Conservation (phyloP, 257 asterid species). For the Fraxinus excelsior region DNA sequence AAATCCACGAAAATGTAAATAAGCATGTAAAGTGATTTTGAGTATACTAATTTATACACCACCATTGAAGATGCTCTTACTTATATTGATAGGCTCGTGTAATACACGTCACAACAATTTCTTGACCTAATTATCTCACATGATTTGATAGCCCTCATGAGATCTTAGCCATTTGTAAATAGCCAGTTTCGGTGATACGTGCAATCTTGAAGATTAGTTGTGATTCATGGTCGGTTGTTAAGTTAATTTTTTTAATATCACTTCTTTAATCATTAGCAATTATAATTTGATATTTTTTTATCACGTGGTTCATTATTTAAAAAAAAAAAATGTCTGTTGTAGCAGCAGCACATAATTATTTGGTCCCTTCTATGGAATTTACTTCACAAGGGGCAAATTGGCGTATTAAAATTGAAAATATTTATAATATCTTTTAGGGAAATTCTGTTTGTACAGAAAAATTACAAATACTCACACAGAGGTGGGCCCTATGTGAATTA, state of each 20-base stretch:
- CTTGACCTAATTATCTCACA: background rate
- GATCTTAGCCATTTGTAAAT: slow-evolving; percentile 27
- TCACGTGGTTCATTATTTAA: background rate
- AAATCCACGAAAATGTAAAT: too few relatives aligned
- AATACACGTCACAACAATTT: too few relatives aligned
- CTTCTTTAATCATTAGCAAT: background rate
- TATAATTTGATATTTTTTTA: background rate
- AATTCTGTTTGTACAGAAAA: too few relatives aligned
- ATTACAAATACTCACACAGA: too few relatives aligned
- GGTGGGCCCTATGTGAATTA: too few relatives aligned
- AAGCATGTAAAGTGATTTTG: too few relatives aligned
- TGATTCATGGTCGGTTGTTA: slow-evolving; percentile 34
- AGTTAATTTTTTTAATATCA: slow-evolving; percentile 4
- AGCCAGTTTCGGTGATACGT: slow-evolving; percentile 25
- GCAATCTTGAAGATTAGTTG: slow-evolving; percentile 19
- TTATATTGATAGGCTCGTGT: too few relatives aligned
- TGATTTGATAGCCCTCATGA: background rate
- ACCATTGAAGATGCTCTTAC: too few relatives aligned
- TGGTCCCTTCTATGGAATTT: slow-evolving; percentile 37
- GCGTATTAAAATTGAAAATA: too few relatives aligned
- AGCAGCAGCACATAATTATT: background rate
- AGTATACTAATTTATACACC: too few relatives aligned
- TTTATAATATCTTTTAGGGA: too few relatives aligned
- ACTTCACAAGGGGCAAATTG: slow-evolving; percentile 24
- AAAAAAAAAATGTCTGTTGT: background rate